Evolutionary conservation across 2,329 filamentous ascomycete genomes (phyloP), one percentile per base, ranked within the genome.

Genomic region (Clarireedia paspali): DNA sequence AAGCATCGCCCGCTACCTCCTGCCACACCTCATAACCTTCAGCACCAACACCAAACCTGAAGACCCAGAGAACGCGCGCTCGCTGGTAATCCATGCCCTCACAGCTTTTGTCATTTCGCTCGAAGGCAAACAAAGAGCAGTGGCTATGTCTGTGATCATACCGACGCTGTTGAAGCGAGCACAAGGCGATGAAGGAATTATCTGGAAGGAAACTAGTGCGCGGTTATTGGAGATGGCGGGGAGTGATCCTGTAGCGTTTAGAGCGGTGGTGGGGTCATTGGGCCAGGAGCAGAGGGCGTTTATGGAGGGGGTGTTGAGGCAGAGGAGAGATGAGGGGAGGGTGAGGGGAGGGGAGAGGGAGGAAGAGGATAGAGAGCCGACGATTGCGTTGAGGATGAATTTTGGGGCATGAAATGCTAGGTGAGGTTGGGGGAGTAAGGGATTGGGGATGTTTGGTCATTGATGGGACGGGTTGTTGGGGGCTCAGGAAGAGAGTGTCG

Each of bases 331-430:
- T 50, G 58, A 56, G 63, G 69, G 67, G 47, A 73, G 53, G 64
- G 67, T 70, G 62, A 73, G 70, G 65, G 63, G 66, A 63, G 68
- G 67, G 68, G 73, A 75, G 63, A 71, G 68, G 54, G 65, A 72
- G 45, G 72, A 71, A 50, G 76, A 73, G 57, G 73, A 76, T 57
- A 79, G 74, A 27, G 83, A 82, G 71, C 94, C 94, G 12, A 94
- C 77, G 60, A 99, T 99, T 77, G 90, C 90, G 53, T 72, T 99
- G 68, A 94, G 95, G 79, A 95, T 97, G 88, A 80, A 96, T 71
- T 97, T 99, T 78, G 83, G 82, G 10, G 61, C 42, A 7, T 68
- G 20, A 17, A 6, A 30, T 17, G 26, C 7, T 27, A 5, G 26
- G 27, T 30, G 27, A 30, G 27, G 27, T 30, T 30, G 27, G 6